Evolutionary conservation across 2,329 filamentous ascomycete species (phyloP).

Genomic region (Neonectria neomacrospora): DNA sequence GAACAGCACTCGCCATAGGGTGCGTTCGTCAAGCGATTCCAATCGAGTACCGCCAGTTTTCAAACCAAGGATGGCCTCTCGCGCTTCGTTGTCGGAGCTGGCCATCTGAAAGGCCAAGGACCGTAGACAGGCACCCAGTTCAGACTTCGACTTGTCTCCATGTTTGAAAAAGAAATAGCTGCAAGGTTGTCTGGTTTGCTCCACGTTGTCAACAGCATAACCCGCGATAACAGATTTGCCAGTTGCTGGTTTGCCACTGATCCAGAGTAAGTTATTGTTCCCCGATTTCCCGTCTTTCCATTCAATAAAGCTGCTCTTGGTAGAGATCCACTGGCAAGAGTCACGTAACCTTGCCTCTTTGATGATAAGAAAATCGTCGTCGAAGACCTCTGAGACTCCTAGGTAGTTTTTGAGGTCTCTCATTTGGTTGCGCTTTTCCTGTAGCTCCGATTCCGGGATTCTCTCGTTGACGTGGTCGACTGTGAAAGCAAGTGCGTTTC

Average conservation of each 20-base stretch:
- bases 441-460: conserved; percentile 13
- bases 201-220: conserved; percentile 48
- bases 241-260: conserved; percentile 46
- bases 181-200: conserved; percentile 2
- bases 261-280: conserved; percentile 26
- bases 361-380: conserved; percentile 28
- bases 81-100: conserved; percentile 30
- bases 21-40: conserved; percentile 45
- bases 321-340: conserved; percentile 34
- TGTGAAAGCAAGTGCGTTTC: conserved; percentile 44
- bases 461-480: conserved; percentile 22
- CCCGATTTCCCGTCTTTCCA: conserved; percentile 28
- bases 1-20: conserved; percentile 36
- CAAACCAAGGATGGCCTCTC: conserved; percentile 40
- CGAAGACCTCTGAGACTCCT: conserved; percentile 24
- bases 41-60: conserved; percentile 47
- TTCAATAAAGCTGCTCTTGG: conserved; percentile 25
- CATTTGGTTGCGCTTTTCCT: conserved; percentile 17
- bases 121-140: conserved; percentile 41
- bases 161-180: conserved; percentile 46
- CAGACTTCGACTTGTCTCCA: conserved; percentile 36
- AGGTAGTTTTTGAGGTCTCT: conserved; percentile 28
- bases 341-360: conserved; percentile 24
- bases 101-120: conserved; percentile 49
- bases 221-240: conserved; percentile 51